Base-by-base conservation (phyloP, 2,329 filamentous ascomycete species). In the Lithohypha guttulata region DNA sequence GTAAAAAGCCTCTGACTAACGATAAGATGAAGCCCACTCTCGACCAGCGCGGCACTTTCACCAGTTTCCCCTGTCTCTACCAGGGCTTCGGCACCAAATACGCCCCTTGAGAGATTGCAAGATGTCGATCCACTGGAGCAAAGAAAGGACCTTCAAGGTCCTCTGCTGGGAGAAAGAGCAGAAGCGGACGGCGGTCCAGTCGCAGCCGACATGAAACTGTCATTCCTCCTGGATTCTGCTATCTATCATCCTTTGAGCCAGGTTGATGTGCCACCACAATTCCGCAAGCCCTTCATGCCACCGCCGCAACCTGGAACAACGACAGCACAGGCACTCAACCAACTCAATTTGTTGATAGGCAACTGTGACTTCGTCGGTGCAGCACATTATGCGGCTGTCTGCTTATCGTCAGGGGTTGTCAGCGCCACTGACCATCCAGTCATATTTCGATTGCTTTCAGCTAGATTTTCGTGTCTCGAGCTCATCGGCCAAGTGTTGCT, bases 241-340 rank as follows among this genome's bases (percentile, higher is more conserved):
- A 80, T 87, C 41, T 95, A 89, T 64, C 87, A 94, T 55, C 77
- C 81, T 2, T 68, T 95, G 17, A 78, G 81, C 1, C 72, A 71
- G 11, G 69, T 76, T 30, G 65, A 71, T 35, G 62, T 76, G 30
- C 72, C 74, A 3, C 61, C 63, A 6, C 63, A 84, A 2, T 89
- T 94, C 58, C 76, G 83, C 44, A 73, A 74, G 47, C 73, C 83
- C 0, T 59, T 75, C 14, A 69, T 78, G 45, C 75, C 79, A 47
- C 42, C 42, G n/a, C 79, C 84, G 1, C 58, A 68, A 1, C 63
- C 75, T 0, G 70, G 75, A 19, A 75, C 81, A 1, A 67, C 82
- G 0, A 45, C 66, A 14, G 45, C 52, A 4, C 48, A 55, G 5
- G 56, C 55, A 29, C 53, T 66, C 17, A 43, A 51, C 22, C 53